Base-by-base conservation (phyloP, 108 stramenopile species). In the Chaetoceros tenuissimus region DNA sequence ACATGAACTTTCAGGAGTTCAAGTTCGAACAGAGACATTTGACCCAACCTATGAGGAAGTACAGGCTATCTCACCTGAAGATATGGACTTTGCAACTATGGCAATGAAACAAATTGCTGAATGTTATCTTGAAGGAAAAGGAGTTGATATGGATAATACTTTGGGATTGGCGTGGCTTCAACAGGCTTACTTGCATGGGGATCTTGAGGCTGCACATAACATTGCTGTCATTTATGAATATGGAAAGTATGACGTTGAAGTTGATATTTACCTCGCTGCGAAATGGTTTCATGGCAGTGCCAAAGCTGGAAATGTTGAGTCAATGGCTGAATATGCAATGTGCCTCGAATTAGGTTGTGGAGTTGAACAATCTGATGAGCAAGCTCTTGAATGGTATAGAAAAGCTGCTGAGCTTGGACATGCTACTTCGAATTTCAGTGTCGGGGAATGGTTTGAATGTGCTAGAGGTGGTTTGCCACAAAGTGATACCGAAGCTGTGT, bases 291-390 rank as follows among this genome's bases (percentile, higher is more conserved):
- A 67, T 51, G 78, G 80, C 50, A 82, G 81, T 2, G 91, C 91
- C 17, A 44, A 73, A 59, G 62, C 31, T 29, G 87, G 83, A n/a
- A 78, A 87, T 45, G 66, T 87, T 19, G 80, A 85, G 29, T 75
- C 82, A 25, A 92, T 92, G 91, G 82, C 84, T 24, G 87, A 92
- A 66, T 68, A 86, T 16, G 91, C 81, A 13, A 57, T 92, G 25
- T 92, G 91, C 56, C 87, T 81, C 50, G 91, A 88, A 49, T 62
- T 92, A 7, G 91, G 91, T 48, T 86, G 85, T 55, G 91, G 87
- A 17, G 75, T 85, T 17, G 77, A 75, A 48, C 87, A 88, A 59
- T 60, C 51, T n/a, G 87, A 92, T 48, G 80, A 81, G 34, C 53
- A 69, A 0, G 87, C 91, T 8, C 54, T 92, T 27, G 87, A 88